Conservation (phyloP, 208 protist genomes). For the Leishmania major region DNA sequence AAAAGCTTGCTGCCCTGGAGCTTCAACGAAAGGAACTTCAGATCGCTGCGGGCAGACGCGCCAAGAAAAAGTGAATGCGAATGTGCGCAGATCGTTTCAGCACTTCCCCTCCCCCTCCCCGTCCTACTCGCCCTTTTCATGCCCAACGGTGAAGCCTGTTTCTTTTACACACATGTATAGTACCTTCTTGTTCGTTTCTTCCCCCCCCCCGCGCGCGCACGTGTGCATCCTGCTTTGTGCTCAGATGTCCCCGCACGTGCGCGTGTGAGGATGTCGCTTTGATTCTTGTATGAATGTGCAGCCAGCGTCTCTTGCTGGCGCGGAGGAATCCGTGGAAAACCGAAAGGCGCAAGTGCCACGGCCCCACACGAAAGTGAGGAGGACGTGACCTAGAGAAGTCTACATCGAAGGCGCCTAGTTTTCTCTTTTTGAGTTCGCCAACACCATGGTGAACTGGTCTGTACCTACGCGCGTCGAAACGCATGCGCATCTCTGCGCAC, state of each 20-base stretch:
- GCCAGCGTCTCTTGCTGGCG: not conserved
- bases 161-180: slow-evolving; percentile 9
- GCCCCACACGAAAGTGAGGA: not conserved
- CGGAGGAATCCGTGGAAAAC: not conserved
- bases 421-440: not conserved
- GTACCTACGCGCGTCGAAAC: not conserved
- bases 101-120: no score
- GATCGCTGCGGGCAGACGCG: slow-evolving; percentile 33
- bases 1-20: slow-evolving; percentile 66
- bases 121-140: not conserved
- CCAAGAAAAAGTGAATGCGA: slow-evolving; percentile 18
- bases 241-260: not conserved
- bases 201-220: not conserved
- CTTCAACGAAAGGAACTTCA: slow-evolving; percentile 79
- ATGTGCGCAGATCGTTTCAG: not conserved
- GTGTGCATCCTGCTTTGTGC: not conserved
- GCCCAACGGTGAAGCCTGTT: not conserved
- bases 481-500: not conserved
- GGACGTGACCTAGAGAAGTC: not conserved
- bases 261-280: no score
- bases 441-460: not conserved
- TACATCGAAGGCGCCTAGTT: not conserved
- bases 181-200: not conserved
- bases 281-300: not conserved
- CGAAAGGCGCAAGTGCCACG: not conserved